Evolutionary conservation across 345 rosid genomes (phyloP).

Genomic region (Dimocarpus longan): DNA sequence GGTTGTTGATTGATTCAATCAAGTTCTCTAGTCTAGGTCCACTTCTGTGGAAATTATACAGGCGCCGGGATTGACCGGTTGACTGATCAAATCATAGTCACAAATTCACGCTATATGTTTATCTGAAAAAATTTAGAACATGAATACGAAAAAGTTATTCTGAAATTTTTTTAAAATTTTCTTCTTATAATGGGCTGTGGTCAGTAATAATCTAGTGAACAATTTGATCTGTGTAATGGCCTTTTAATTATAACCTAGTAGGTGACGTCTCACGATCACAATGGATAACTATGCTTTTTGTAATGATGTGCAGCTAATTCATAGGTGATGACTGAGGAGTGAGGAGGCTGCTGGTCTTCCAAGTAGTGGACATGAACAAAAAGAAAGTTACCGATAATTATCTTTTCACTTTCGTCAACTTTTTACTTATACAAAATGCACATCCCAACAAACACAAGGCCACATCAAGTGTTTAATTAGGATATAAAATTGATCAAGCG

Average conservation of each 20-base stretch:
- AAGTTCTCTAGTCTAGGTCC: neutral
- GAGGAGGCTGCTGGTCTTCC: neutral
- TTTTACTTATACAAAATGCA: neutral
- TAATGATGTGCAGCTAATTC: conserved; percentile 1
- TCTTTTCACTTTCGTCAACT: conserved; percentile 3
- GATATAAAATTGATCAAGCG: neutral
- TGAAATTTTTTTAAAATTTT: too few species aligned
- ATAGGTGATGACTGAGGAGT: neutral
- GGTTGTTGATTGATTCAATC: neutral
- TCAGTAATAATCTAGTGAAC: too few species aligned
- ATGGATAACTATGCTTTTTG: too few species aligned
- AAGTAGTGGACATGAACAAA: neutral
- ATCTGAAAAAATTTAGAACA: neutral
- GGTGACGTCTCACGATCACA: neutral
- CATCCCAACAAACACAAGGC: neutral
- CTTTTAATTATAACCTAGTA: neutral
- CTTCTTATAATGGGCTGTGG: neutral
- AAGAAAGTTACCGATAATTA: neutral
- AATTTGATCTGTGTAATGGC: too few species aligned
- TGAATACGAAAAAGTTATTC: too few species aligned
- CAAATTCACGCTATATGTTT: neutral
- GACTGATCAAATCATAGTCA: neutral
- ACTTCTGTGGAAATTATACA: neutral
- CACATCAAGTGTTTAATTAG: neutral
- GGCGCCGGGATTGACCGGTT: neutral